phyloP scores from a whole-genome alignment of 139 green algal species.

The Chlamydomonas eustigma region DNA sequence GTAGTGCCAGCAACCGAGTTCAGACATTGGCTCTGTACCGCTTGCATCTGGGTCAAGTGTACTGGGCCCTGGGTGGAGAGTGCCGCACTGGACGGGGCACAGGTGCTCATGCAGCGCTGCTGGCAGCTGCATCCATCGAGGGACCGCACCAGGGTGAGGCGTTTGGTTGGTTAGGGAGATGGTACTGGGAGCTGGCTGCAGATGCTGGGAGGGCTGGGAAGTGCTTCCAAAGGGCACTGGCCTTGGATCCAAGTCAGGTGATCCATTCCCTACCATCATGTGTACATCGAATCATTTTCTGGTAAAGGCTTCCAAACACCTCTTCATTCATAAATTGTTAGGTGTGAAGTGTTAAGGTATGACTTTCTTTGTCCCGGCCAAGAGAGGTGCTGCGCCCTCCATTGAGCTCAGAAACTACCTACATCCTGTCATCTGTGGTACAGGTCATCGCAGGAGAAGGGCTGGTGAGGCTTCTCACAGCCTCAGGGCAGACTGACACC shows the following conservation, averaged over 20 bases:
- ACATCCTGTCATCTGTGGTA: too few species aligned
- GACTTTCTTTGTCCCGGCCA: too few species aligned
- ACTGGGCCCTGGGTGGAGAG: slow-evolving; percentile 34
- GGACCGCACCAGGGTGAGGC: slow-evolving; percentile 58
- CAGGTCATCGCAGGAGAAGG: slow-evolving; percentile 41
- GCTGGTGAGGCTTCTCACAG: slow-evolving; percentile 41
- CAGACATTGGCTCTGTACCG: slow-evolving; percentile 16
- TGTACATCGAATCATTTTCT: too few species aligned
- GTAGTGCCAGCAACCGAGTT: slow-evolving; percentile 3
- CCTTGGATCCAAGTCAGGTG: slow-evolving; percentile 60
- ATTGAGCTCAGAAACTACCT: too few species aligned
- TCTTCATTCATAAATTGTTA: background rate
- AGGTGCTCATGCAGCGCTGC: background rate
- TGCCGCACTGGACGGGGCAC: background rate
- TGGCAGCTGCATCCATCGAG: slow-evolving; percentile 1
- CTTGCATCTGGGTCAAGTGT: slow-evolving; percentile 19
- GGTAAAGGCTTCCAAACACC: too few species aligned
- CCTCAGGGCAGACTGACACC: slow-evolving; percentile 12
- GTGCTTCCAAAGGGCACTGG: slow-evolving; percentile 68
- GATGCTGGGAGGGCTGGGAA: slow-evolving; percentile 46
- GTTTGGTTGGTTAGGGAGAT: slow-evolving; percentile 62
- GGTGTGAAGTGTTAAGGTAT: background rate
- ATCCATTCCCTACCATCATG: too few species aligned
- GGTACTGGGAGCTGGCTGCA: slow-evolving; percentile 43
- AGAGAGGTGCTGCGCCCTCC: too few species aligned